Percentiles rank a stretch among this genome's conserved stretches.
Evolutionary conservation across 73 alveolate species (phyloP).

Genomic region (Stentor coeruleus): DNA sequence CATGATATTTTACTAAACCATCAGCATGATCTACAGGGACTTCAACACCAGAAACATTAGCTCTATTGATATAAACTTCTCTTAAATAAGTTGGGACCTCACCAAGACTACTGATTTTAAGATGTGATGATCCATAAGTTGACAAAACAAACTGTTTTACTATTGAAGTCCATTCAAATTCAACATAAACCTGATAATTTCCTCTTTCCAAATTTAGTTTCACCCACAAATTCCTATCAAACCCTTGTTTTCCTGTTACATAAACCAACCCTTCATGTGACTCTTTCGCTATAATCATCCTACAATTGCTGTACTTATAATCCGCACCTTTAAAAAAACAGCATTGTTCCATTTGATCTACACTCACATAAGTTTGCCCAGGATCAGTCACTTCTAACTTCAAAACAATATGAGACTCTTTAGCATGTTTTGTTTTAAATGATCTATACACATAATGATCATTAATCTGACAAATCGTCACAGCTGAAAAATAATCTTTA

Average conservation of each 20-base stretch:
- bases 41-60: neutral
- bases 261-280: neutral
- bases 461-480: conserved; percentile 56
- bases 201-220: conserved; percentile 57
- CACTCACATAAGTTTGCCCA: conserved; percentile 10
- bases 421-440: conserved; percentile 7
- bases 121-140: neutral
- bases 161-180: conserved; percentile 41
- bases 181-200: conserved; percentile 60
- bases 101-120: neutral
- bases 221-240: conserved; percentile 64
- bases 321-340: neutral
- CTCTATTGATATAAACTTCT: too few relatives aligned
- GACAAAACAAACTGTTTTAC: neutral
- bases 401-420: conserved; percentile 7
- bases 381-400: conserved; percentile 8
- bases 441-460: conserved; percentile 15
- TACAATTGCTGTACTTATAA: conserved; percentile 10
- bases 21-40: neutral
- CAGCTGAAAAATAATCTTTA: conserved; percentile 59
- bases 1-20: conserved; percentile 58
- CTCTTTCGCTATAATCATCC: conserved; percentile 9
- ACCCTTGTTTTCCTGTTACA: neutral
- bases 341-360: conserved; percentile 32
- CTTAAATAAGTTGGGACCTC: neutral